phyloP scores from a whole-genome alignment of 345 rosid species.

The Gossypium longicalyx region DNA sequence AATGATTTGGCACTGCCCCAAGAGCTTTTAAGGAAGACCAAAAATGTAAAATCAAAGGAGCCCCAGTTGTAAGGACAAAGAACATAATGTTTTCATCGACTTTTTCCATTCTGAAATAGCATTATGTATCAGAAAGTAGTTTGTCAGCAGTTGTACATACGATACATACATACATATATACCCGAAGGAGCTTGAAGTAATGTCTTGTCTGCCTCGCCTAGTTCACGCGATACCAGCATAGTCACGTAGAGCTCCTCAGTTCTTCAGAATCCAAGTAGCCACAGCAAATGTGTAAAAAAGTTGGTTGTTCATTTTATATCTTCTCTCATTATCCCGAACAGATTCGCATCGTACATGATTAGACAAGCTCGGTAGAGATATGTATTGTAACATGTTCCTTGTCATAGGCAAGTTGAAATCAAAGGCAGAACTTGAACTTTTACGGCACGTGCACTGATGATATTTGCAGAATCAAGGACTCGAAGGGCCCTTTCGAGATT shows the following conservation, averaged over 20 bases:
- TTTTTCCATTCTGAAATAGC: background rate
- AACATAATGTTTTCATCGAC: background rate
- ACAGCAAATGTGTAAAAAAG: background rate
- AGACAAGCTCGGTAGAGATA: slow-evolving; percentile 1
- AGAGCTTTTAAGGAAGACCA: too few species aligned
- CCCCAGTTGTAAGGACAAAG: too few species aligned
- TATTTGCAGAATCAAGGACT: background rate
- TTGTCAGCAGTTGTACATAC: background rate
- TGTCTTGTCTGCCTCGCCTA: too few species aligned
- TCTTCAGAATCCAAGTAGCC: background rate
- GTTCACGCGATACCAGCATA: background rate
- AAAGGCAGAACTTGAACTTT: background rate
- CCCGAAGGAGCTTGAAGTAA: background rate
- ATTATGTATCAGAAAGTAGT: background rate
- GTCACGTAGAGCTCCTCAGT: background rate
- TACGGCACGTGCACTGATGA: background rate
- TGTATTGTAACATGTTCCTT: background rate
- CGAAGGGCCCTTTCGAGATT: background rate
- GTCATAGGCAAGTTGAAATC: background rate
- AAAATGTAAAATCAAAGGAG: too few species aligned
- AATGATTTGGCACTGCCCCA: too few species aligned
- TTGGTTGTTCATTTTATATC: background rate
- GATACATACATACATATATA: background rate
- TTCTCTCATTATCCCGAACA: background rate
- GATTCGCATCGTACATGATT: background rate